A percentile compares a stretch with the other conserved stretches of the same genome.
phyloP scores from a whole-genome alignment of 2,329 filamentous ascomycete species.

The Penicillium paneum region DNA sequence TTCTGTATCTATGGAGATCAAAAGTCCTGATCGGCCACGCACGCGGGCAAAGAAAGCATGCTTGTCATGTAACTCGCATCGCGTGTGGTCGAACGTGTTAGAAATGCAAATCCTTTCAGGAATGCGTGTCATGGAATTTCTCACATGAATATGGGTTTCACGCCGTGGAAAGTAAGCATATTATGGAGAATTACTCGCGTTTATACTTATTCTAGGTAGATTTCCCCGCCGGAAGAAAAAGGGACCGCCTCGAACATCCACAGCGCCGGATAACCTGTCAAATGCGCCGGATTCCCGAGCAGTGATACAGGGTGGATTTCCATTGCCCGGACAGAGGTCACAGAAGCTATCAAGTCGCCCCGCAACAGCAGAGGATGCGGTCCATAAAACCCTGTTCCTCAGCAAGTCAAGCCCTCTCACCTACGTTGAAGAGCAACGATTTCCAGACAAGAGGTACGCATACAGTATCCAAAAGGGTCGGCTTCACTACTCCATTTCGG shows the following conservation, averaged over 20 bases:
- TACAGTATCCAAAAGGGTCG: conserved; percentile 35
- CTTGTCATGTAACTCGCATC: conserved; percentile 44
- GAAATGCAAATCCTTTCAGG: conserved; percentile 45
- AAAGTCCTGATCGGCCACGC: conserved; percentile 14
- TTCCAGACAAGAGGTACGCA: conserved; percentile 29
- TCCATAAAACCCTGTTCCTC: conserved; percentile 42
- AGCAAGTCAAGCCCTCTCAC: conserved; percentile 50
- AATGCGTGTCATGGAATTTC: conserved; percentile 39
- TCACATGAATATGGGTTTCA: conserved; percentile 44
- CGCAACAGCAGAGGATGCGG: conserved; percentile 3
- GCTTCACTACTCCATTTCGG: conserved; percentile 38
- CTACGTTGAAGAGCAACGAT: conserved; percentile 43
- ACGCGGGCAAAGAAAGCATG: conserved; percentile 45
- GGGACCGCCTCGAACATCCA: not conserved
- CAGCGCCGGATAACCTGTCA: not conserved
- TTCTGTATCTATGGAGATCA: conserved; percentile 3
- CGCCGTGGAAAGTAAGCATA: conserved; percentile 43
- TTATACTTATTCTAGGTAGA: conserved; percentile 9
- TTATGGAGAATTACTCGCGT: conserved; percentile 1
- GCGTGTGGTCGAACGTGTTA: conserved; percentile 48
- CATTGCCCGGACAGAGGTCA: not conserved
- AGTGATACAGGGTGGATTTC: not conserved
- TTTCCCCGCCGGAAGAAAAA: conserved; percentile 23
- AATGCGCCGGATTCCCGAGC: not conserved
- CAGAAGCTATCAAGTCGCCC: conserved; percentile 11